Evolutionary conservation across 441 rosid species (phyloP).

Genomic region (Pelargonium myrrhifolium): DNA sequence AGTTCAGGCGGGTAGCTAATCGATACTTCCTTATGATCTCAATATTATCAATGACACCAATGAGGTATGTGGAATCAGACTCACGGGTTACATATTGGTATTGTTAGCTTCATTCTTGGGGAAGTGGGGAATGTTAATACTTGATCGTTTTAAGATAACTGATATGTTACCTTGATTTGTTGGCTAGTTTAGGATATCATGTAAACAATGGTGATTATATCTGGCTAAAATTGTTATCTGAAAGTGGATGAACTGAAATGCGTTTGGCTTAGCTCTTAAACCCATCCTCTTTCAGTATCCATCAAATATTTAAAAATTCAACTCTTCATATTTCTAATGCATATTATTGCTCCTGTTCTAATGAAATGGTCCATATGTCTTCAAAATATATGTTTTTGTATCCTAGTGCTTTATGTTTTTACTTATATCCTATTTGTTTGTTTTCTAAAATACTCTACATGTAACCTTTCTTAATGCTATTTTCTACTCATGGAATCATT

Average conservation of each 20-base stretch:
- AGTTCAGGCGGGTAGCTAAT: conserved; percentile 99
- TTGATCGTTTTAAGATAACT: neutral
- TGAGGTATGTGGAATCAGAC: conserved; percentile 47
- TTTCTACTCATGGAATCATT: neutral
- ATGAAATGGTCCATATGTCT: neutral
- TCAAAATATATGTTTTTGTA: neutral
- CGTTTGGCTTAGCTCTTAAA: neutral
- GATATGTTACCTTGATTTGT: neutral
- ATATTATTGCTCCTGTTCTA: neutral
- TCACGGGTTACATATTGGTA: neutral
- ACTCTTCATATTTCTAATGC: neutral
- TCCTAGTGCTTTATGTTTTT: neutral
- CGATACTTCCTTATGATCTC: conserved; percentile 89
- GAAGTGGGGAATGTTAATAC: neutral
- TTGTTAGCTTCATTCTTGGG: neutral
- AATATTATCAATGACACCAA: conserved; percentile 84
- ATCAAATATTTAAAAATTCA: neutral
- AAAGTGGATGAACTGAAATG: conserved; percentile 3
- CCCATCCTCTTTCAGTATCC: neutral
- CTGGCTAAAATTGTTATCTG: neutral
- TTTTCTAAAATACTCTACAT: neutral
- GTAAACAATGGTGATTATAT: neutral
- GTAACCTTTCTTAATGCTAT: neutral
- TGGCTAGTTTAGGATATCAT: conserved; percentile 2
- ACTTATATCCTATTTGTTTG: neutral